These are phyloP conservation scores for Fomitiporia mediterranea DNA, from an alignment of 1,284 basidiomycete species.

Conservation along the genomic window DNA sequence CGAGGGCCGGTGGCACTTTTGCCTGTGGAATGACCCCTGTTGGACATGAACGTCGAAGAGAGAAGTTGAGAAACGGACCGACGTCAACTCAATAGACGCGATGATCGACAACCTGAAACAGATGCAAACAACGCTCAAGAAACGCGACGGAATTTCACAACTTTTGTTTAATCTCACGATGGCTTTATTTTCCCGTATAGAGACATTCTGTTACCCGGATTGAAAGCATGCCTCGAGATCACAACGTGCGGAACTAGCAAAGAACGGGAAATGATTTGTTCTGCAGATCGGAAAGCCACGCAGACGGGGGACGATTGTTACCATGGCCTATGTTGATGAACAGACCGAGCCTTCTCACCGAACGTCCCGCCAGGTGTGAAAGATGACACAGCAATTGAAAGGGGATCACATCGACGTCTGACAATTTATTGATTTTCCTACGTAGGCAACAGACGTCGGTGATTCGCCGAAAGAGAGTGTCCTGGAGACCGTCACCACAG, in stretches of 20 bases:
- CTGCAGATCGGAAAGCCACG: too few relatives aligned
- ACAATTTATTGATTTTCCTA: background rate
- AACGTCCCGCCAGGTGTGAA: background rate
- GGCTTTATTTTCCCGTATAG: too few relatives aligned
- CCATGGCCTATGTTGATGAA: background rate
- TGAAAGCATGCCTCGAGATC: too few relatives aligned
- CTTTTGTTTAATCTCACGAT: background rate
- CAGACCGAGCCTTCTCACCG: background rate
- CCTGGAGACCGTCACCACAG: slow-evolving; percentile 14
- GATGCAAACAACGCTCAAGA: background rate
- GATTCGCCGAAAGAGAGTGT: slow-evolving; percentile 1
- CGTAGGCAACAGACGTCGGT: background rate
- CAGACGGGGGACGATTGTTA: background rate
- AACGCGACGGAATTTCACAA: background rate
- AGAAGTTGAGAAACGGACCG: background rate
- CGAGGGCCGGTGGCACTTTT: background rate
- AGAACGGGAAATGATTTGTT: too few relatives aligned
- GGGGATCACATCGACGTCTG: background rate
- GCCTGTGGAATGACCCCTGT: background rate
- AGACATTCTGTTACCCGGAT: too few relatives aligned
- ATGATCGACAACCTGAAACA: background rate
- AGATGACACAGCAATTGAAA: background rate
- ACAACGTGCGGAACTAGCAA: too few relatives aligned
- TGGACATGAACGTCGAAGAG: slow-evolving; percentile 1
- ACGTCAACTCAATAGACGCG: background rate